Percentiles rank a stretch among this genome's conserved stretches.
These are phyloP conservation scores for Gymnopus androsaceus DNA, from an alignment of 1,284 basidiomycete species.

Conservation along the genomic window DNA sequence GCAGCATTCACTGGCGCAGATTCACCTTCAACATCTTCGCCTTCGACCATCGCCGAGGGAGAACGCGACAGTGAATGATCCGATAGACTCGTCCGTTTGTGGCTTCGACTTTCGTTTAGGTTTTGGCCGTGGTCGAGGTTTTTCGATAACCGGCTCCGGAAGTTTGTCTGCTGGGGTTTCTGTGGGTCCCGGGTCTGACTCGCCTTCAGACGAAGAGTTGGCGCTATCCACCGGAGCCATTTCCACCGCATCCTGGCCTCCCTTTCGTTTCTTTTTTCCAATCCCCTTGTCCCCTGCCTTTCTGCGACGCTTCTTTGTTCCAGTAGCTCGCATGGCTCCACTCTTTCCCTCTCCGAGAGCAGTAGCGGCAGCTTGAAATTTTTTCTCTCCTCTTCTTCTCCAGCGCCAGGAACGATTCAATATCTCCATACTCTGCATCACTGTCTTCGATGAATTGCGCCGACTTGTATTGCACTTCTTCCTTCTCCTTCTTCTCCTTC, in stretches of 20 bases:
- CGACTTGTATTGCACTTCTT: constrained; percentile 65
- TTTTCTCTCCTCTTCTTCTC: constrained; percentile 47
- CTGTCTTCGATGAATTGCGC: constrained; percentile 77
- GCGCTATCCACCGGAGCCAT: background rate
- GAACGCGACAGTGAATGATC: background rate
- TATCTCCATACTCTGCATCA: constrained; percentile 58
- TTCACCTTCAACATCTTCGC: background rate
- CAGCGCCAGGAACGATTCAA: constrained; percentile 61
- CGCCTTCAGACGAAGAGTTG: background rate
- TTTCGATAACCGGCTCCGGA: constrained; percentile 14
- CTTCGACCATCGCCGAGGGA: background rate
- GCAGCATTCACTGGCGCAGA: background rate
- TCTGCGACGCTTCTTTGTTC: constrained; percentile 68
- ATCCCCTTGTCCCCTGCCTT: constrained; percentile 30
- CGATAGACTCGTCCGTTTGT: background rate
- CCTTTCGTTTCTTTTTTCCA: constrained; percentile 23
- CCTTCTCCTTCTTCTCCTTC: constrained; percentile 43
- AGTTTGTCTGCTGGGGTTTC: background rate
- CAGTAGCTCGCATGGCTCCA: constrained; percentile 63
- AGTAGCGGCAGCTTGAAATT: constrained; percentile 44
- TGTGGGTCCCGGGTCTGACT: constrained; percentile 2
- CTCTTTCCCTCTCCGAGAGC: constrained; percentile 38
- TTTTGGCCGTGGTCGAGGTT: constrained; percentile 27
- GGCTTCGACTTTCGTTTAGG: constrained; percentile 9
- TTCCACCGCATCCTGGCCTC: constrained; percentile 11